Evolutionary conservation across 805 yeast species (phyloP).

Genomic region (Cyberlindnera nakhonratchasimensis): DNA sequence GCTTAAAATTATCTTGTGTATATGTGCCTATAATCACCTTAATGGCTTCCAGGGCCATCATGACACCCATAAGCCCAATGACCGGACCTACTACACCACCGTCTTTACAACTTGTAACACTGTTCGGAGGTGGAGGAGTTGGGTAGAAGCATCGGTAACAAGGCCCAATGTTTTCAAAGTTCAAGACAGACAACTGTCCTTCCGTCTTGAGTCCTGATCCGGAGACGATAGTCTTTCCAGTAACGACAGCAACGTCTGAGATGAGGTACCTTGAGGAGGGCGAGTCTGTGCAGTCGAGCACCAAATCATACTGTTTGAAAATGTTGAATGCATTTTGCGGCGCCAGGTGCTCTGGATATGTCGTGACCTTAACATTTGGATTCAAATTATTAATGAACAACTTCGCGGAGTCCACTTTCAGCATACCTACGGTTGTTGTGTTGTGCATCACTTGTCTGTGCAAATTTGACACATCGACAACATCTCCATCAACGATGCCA

Average conservation of each 20-base stretch:
- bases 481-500: slow-evolving; percentile 86
- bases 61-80: slow-evolving; percentile 85
- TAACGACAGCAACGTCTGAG: slow-evolving; percentile 74
- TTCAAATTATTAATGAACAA: slow-evolving; percentile 51
- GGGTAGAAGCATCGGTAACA: slow-evolving; percentile 96
- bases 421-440: slow-evolving; percentile 58
- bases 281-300: slow-evolving; percentile 92
- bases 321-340: slow-evolving; percentile 60
- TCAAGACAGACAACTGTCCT: slow-evolving; percentile 81
- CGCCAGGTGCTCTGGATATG: slow-evolving; percentile 50
- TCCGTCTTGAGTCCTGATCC: slow-evolving; percentile 91
- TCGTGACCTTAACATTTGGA: slow-evolving; percentile 56
- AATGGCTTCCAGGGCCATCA: slow-evolving; percentile 86
- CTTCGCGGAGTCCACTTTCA: slow-evolving; percentile 79
- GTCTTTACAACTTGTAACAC: slow-evolving; percentile 83
- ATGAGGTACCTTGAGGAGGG: slow-evolving; percentile 85
- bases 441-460: slow-evolving; percentile 88
- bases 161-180: slow-evolving; percentile 68
- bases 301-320: slow-evolving; percentile 62
- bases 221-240: slow-evolving; percentile 72
- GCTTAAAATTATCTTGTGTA: slow-evolving; percentile 49
- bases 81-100: slow-evolving; percentile 96
- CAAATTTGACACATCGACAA: slow-evolving; percentile 78
- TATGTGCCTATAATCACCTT: slow-evolving; percentile 65
- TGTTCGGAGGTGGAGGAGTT: slow-evolving; percentile 78